Percentiles rank a stretch among this genome's conserved stretches.
Evolutionary conservation across 305 asterid genomes (phyloP).

Genomic region (Fraxinus albicans): DNA sequence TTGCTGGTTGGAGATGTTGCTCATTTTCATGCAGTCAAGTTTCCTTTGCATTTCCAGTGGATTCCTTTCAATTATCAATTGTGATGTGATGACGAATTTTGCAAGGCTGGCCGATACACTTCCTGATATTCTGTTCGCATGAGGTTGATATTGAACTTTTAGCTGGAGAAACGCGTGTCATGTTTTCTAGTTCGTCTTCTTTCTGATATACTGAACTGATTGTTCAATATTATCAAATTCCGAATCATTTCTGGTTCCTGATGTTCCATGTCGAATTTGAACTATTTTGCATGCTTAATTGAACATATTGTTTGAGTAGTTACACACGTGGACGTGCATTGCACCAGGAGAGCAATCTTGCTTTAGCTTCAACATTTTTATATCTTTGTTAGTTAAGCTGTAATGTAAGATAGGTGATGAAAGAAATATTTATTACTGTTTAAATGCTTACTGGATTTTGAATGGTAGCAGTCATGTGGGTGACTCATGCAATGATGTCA

Average conservation of each 20-base stretch:
- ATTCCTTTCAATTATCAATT: neutral
- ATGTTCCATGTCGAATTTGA: slow-evolving; percentile 29
- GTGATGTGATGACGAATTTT: neutral
- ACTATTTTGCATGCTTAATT: neutral
- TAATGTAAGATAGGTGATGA: slow-evolving; percentile 14
- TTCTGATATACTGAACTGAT: neutral
- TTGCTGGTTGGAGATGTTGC: neutral
- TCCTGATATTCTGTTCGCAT: neutral
- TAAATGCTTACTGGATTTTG: slow-evolving; percentile 4
- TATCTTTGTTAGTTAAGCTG: slow-evolving; percentile 13
- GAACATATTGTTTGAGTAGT: neutral
- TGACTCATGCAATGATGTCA: slow-evolving; percentile 6
- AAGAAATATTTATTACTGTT: neutral
- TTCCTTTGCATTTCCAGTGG: neutral
- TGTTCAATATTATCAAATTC: neutral
- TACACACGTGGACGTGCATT: neutral
- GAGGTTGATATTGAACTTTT: neutral
- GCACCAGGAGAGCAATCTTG: neutral
- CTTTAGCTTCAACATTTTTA: slow-evolving; percentile 8
- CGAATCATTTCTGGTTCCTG: slow-evolving; percentile 29
- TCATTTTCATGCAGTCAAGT: neutral
- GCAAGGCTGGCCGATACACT: neutral
- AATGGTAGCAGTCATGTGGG: slow-evolving; percentile 30
- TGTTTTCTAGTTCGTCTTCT: neutral
- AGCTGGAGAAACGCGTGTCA: neutral